Base-by-base conservation (phyloP, 2,329 filamentous ascomycete genomes). In the Apiospora pterosperma region DNA sequence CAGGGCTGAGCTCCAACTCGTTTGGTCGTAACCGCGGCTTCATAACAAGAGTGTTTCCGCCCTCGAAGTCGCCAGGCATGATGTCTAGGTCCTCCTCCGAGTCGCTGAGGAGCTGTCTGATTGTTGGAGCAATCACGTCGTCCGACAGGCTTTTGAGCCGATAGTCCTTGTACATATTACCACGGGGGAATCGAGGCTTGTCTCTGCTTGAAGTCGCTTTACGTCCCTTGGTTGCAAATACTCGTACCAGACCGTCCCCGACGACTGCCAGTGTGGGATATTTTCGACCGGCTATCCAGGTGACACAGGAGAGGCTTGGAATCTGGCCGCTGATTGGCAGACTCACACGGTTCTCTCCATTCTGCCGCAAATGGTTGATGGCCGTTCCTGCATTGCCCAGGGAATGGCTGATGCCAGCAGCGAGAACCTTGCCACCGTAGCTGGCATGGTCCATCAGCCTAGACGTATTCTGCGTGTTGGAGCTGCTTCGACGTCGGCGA, bases 291-390 rank as follows among this genome's bases (percentile, higher is more conserved):
- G 84, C 85, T 58, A 91, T 80, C 87, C 91, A 91, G 1, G 83
- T 80, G 3, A 91, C 85, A 70, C 89, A 92, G 4, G 84, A 82
- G 8, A 84, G 80, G 2, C 83, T 83, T 1, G 88, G 86, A 16
- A 78, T 78, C 19, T 82, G 79, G 31, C 76, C 75, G n/a, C 81
- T 75, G 59, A 85, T 84, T 12, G 90, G 91, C 36, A 93, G 80
- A 58, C 90, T 86, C 48, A 93, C 85, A 67, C 92, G 87, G 75
- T 92, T 93, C 73, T 93, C 91, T 12, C 89, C 89, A 0, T 87
- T 91, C 70, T 93, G 90, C 59, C 91, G 88, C 65, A 93, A 84
- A 69, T 91, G 87, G 69, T 84, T 90, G 75, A 91, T 88, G 52
- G 85, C 85, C 16, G 84, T 88, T 64, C 89, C 90, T n/a, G 90